A percentile compares a stretch with the other conserved stretches of the same genome.
Evolutionary conservation across 1,284 basidiomycete species (phyloP).

Genomic region (Melampsora americana): DNA sequence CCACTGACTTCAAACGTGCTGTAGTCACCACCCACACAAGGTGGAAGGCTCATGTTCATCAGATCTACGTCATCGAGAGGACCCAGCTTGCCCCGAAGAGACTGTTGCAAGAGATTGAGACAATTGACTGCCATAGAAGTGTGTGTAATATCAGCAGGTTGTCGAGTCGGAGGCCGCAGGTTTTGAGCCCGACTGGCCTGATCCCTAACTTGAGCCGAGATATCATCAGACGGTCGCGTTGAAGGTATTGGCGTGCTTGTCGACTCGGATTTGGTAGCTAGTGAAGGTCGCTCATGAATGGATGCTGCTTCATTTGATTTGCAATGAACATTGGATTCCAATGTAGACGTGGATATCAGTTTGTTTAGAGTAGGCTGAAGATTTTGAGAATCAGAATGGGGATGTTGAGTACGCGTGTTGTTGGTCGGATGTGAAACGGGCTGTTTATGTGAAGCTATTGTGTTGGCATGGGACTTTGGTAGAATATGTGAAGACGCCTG

Average conservation of each 20-base stretch:
- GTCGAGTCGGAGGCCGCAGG: neutral
- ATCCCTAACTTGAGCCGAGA: neutral
- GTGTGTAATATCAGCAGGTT: neutral
- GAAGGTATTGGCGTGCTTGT: neutral
- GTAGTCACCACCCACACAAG: neutral
- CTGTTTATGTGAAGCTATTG: too few relatives aligned
- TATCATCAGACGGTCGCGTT: neutral
- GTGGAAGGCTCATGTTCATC: neutral
- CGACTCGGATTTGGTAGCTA: neutral
- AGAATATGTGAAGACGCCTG: neutral
- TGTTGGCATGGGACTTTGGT: neutral
- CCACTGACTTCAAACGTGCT: neutral
- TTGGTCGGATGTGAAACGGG: neutral
- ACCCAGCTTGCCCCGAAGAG: neutral
- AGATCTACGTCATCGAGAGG: neutral
- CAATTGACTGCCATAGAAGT: conserved; percentile 2
- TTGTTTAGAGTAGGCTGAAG: neutral
- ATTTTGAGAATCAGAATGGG: neutral
- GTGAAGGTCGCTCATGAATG: neutral
- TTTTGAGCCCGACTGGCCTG: neutral
- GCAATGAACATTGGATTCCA: too few relatives aligned
- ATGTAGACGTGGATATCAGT: neutral
- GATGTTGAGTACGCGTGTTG: neutral
- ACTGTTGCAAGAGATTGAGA: neutral
- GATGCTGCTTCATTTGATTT: too few relatives aligned